Evolutionary conservation across 1,284 basidiomycete genomes (phyloP), one percentile per base, ranked within the genome.

Genomic region (Leccinum fuscescens): DNA sequence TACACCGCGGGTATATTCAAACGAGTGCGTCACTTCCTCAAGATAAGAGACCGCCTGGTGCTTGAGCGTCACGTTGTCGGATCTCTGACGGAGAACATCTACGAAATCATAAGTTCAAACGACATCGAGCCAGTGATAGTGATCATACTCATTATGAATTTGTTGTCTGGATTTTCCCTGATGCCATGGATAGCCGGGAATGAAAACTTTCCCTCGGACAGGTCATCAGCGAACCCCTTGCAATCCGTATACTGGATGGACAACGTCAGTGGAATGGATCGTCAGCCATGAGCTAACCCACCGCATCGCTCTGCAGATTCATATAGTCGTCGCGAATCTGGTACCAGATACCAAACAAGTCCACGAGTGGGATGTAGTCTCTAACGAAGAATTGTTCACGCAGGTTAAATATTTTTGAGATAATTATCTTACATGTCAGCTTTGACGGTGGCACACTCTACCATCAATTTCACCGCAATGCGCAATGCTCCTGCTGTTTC

Each of bases 301-400:
- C 93, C 77, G 89, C 81, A 35, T 82, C 83, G 54, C 90, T 93
- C 69, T 95, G 89, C 42, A 99, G 79, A 72, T 99, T 98, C 89
- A 96, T 93, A 62, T 96, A 93, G 73, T 99, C 96, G 73, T 99
- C 96, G 9, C 96, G 82, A 64, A 99, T 97, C 74, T 99, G 96
- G 74, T 96, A 98, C 71, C 88, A 92, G 20, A 98, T 85, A 2
- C 96, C 94, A 60, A 98, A 90, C 15, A 98, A 80, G 72, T 98
- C 96, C 58, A 95, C 92, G 8, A 99, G 82, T 0, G 96, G 94
- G 2, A 97, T 84, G 66, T 91, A 96, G 71, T 96, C 85, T 49
- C 94, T 96, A 63, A 22, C 6, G 24, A 27, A 8, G 39, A 48
- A 39, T 55, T 4, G 27, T 33, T 22, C 9, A 58, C 46, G 17